Conservation (phyloP, 805 yeast genomes). For the Candida dajiaensis region DNA sequence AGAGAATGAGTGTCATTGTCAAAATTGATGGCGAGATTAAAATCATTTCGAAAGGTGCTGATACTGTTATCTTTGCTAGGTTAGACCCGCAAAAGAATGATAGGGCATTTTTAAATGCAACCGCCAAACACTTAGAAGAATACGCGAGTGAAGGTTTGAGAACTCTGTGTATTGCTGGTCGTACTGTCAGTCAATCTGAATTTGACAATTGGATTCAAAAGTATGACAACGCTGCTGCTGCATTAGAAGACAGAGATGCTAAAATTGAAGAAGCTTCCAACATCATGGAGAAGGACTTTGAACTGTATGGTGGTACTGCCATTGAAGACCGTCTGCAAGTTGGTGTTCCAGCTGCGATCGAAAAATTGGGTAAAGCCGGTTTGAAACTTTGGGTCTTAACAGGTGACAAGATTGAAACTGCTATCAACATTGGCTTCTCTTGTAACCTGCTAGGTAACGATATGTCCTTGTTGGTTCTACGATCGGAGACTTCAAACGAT, state of each 20-base stretch:
- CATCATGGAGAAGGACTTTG: slow-evolving; percentile 58
- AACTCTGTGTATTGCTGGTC: slow-evolving; percentile 72
- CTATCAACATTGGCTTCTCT: slow-evolving; percentile 79
- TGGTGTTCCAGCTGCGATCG: slow-evolving; percentile 80
- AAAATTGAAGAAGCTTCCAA: slow-evolving; percentile 70
- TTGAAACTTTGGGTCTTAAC: slow-evolving; percentile 80
- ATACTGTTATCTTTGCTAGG: slow-evolving; percentile 66
- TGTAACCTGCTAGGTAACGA: slow-evolving; percentile 68
- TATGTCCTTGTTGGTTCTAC: slow-evolving; percentile 63
- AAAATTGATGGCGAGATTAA: slow-evolving; percentile 56
- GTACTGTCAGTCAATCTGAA: slow-evolving; percentile 54
- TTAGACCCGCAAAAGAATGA: slow-evolving; percentile 41
- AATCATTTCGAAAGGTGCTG: slow-evolving; percentile 79
- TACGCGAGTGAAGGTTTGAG: slow-evolving; percentile 79
- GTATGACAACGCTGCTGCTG: slow-evolving; percentile 59
- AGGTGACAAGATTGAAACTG: slow-evolving; percentile 81
- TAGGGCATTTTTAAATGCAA: slow-evolving; percentile 43
- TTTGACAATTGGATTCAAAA: slow-evolving; percentile 57
- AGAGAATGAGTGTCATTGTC: slow-evolving; percentile 78
- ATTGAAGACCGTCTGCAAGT: slow-evolving; percentile 80
- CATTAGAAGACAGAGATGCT: slow-evolving; percentile 62
- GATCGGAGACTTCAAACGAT: slow-evolving; percentile 40
- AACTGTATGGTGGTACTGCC: slow-evolving; percentile 77
- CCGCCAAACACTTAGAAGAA: slow-evolving; percentile 69
- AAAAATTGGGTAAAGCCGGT: slow-evolving; percentile 66